Percentiles rank a stretch among this genome's conserved stretches.
These are phyloP conservation scores for Russula emetica DNA, from an alignment of 768 basidiomycete genomes.

Conservation along the genomic window DNA sequence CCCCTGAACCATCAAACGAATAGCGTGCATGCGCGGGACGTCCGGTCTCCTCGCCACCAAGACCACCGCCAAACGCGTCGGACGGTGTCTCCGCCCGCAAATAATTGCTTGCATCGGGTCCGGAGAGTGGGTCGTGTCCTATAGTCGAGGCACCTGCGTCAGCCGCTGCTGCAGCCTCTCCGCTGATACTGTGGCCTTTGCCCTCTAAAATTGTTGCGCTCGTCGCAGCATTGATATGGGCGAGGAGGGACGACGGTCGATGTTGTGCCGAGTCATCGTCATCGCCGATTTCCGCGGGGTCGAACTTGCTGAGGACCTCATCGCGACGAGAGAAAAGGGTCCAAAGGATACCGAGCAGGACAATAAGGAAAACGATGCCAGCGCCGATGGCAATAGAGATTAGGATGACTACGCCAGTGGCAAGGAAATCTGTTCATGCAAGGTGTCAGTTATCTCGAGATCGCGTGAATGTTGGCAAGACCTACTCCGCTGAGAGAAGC, in stretches of 20 bases:
- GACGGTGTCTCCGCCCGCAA: constrained; percentile 77
- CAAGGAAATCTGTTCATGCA: constrained; percentile 64
- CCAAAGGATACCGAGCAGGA: constrained; percentile 83
- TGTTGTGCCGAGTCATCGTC: constrained; percentile 68
- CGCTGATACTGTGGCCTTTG: constrained; percentile 35
- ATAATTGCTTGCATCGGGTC: constrained; percentile 72
- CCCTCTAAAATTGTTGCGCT: constrained; percentile 73
- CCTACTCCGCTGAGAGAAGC: constrained; percentile 68
- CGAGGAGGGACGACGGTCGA: constrained; percentile 81
- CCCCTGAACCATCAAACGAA: constrained; percentile 73
- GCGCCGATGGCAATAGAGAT: constrained; percentile 97
- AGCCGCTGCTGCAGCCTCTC: constrained; percentile 46
- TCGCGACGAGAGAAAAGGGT: constrained; percentile 81
- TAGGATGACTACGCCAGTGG: constrained; percentile 89
- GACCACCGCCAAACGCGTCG: constrained; percentile 59
- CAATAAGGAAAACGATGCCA: constrained; percentile 85
- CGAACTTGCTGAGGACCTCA: constrained; percentile 62
- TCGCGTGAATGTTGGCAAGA: constrained; percentile 24
- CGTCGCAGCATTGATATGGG: constrained; percentile 88
- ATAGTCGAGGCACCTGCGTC: constrained; percentile 32
- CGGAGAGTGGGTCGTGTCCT: constrained; percentile 52
- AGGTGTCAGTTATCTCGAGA: constrained; percentile 23
- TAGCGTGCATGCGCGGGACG: constrained; percentile 77
- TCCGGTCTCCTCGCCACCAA: constrained; percentile 53
- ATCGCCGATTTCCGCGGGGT: constrained; percentile 62